Base-by-base conservation (phyloP, 2,329 filamentous ascomycete genomes). In the Fonsecaea nubica region DNA sequence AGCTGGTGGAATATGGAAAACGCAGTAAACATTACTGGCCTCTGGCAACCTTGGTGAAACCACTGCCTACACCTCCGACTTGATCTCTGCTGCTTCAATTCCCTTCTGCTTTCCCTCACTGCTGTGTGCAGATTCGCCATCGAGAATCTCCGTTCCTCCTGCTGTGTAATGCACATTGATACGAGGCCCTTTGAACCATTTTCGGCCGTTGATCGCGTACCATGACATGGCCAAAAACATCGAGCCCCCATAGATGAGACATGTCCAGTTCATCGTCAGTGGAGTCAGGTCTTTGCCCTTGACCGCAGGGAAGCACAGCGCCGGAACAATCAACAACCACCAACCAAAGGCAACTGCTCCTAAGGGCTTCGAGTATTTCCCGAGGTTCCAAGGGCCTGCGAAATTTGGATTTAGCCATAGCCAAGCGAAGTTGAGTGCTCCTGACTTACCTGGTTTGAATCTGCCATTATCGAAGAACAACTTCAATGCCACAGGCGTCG, bases 161-260 rank as follows among this genome's bases (percentile, higher is more conserved):
- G 62, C 58, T 3, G 60, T 65, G 15, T 52, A 48, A 10, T 71
- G 69, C n/a, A 76, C 70, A 61, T 76, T 77, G 68, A 76, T 72
- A 38, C 67, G 71, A 2, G 75, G 75, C 8, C 75, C 75, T 60
- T 74, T 75, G 74, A 76, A 77, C 75, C 75, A 77, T 57, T 75
- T 75, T n/a, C 75, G 63, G 15, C 70, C 75, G 58, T 69, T 69
- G 33, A 76, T 68, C 8, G 69, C 74, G 50, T 76, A 76, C 62
- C 73, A 74, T 9, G 69, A 53, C 68, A 76, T 69, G 9, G 73
- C 74, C 15, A 75, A 61, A 10, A 70, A 54, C 75, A 77, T 77
- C 3, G 72, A 66, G 18, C 74, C 75, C 6, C 74, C 75, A 45
- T 75, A 77, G n/a, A 77, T 73, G 32, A 75, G 61, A 62, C 68